Evolutionary conservation across 345 rosid species (phyloP), one percentile per base, ranked within the genome.

Genomic region (Syzygium grande): DNA sequence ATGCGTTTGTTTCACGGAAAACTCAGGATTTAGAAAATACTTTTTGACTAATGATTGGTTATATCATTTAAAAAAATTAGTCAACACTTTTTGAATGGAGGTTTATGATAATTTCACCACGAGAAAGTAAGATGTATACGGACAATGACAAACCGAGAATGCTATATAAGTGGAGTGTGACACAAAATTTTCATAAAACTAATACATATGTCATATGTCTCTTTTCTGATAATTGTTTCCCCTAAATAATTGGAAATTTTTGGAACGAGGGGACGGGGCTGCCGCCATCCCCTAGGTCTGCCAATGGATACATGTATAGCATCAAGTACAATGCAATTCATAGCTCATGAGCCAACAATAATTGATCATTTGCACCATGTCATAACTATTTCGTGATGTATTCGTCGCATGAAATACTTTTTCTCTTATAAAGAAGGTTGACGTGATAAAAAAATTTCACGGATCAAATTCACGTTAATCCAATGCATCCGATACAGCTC

Each of bases 391-490:
- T 16, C 1, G 11, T 68, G 46, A 68, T 30, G 1, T 68, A 68
- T 30, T 0, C 11, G 2, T 68, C 46, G 17, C 43, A 17, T 0
- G 9, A 68, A 2, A 68, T 68, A 68, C 78, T 9, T 34, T 30
- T 4, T 73, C 7, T 19, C 7, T 68, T 68, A 2, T 9, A 68
- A 1, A 16, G 23, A 68, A 34, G 13, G 13, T 34, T 19, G 49
- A 19, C 0, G 1, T 19, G 25, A 38, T 73, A 6, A 9, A 17
- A 30, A 0, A 3, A 2, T 68, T 38, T 2, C 0, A 34, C 13
- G 0, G 3, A 73, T 73, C 0, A 1, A 34, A 73, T 38, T 65
- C 49, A 38, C 14, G 1, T 19, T 73, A 73, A 19, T 19, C 2
- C 21, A 73, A 49, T 19, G 49, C 22, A 11, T 34, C 49, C 80